These are phyloP conservation scores for Phytophthora pini DNA, from an alignment of 352 stramenopile genomes.

Conservation along the genomic window DNA sequence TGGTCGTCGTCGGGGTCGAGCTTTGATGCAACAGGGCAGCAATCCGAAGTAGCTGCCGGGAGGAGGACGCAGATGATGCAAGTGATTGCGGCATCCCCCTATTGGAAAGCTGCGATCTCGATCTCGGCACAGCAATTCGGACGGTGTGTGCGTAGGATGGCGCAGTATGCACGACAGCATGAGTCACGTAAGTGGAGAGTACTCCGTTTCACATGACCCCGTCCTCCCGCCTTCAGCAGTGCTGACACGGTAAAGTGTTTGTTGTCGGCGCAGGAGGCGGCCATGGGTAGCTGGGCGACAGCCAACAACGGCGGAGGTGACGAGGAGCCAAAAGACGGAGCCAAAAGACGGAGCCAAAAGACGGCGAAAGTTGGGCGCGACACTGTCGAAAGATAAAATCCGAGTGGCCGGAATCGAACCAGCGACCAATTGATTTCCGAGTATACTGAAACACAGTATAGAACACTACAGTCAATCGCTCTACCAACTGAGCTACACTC, in stretches of 20 bases:
- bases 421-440: background rate
- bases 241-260: background rate
- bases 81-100: too few relatives aligned
- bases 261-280: too few relatives aligned
- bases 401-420: background rate
- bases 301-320: background rate
- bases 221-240: too few relatives aligned
- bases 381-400: background rate
- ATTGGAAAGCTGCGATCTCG: too few relatives aligned
- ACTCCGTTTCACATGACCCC: too few relatives aligned
- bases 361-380: background rate
- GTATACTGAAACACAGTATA: slow-evolving; percentile 1
- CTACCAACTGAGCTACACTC: slow-evolving; percentile 1
- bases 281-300: background rate
- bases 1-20: too few relatives aligned
- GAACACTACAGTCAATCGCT: slow-evolving; percentile 1
- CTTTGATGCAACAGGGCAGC: too few relatives aligned
- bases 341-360: background rate
- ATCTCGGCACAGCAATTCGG: too few relatives aligned
- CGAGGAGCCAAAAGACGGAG: background rate
- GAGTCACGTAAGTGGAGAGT: too few relatives aligned
- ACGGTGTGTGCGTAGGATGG: too few relatives aligned
- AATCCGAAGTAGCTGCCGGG: too few relatives aligned
- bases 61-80: background rate
- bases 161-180: too few relatives aligned